A percentile compares a stretch with the other conserved stretches of the same genome.
Evolutionary conservation across 2,329 filamentous ascomycete species (phyloP).

Genomic region (Coniochaeta prunicola): DNA sequence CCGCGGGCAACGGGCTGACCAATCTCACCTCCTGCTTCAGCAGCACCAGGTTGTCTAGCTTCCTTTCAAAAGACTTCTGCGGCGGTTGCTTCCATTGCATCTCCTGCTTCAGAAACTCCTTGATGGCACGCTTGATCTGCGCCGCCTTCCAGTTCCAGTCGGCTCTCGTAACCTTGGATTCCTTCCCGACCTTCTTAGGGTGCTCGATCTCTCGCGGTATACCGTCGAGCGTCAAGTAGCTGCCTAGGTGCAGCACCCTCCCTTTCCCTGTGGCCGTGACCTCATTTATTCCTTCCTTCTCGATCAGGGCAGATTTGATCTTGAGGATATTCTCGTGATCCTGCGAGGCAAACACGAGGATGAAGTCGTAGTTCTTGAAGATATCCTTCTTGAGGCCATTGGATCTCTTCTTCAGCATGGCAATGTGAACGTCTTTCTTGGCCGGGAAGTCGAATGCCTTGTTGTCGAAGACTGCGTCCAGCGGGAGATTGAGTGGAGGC

Average conservation of each 20-base stretch:
- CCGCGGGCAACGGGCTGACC: not conserved
- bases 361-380: constrained; percentile 16
- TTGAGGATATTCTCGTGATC: constrained; percentile 19
- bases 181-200: constrained; percentile 1
- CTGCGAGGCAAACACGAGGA: constrained; percentile 17
- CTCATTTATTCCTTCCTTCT: constrained; percentile 4
- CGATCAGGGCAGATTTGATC: constrained; percentile 12
- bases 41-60: not conserved
- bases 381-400: constrained; percentile 12
- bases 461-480: constrained; percentile 19
- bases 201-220: constrained; percentile 6
- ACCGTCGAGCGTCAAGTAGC: constrained; percentile 8
- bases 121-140: constrained; percentile 16
- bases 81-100: constrained; percentile 13
- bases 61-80: not conserved
- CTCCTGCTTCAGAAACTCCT: constrained; percentile 14
- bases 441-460: constrained; percentile 13
- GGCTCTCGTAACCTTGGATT: constrained; percentile 5
- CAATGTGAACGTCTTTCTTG: constrained; percentile 10
- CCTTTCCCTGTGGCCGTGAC: constrained; percentile 11
- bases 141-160: constrained; percentile 14
- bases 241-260: constrained; percentile 18
- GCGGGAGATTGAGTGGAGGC: constrained; percentile 4
- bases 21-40: not conserved
- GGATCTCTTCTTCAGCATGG: constrained; percentile 7